Evolutionary conservation across 2,329 filamentous ascomycete genomes (phyloP).

Genomic region (Cordyceps militaris): DNA sequence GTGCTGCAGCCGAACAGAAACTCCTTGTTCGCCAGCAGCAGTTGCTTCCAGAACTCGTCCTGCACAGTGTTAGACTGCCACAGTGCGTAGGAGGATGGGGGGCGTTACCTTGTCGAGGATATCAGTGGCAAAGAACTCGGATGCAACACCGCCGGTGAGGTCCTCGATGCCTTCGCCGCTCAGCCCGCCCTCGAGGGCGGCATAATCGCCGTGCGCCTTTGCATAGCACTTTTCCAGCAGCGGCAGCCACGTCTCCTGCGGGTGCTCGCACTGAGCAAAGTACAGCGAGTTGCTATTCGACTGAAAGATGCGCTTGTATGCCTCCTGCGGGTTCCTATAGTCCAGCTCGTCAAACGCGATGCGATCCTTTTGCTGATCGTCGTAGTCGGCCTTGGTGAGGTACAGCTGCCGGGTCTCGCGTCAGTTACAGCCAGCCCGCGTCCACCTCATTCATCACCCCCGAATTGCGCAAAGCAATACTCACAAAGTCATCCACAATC

Average conservation of each 20-base stretch:
- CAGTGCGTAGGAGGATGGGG: neutral
- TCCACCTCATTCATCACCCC: neutral
- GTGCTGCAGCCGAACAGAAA: conserved; percentile 62
- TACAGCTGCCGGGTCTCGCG: conserved; percentile 32
- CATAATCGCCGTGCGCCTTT: conserved; percentile 75
- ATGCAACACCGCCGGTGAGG: conserved; percentile 58
- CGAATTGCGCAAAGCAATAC: neutral
- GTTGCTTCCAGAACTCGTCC: conserved; percentile 63
- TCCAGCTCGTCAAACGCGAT: conserved; percentile 37
- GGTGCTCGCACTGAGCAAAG: conserved; percentile 67
- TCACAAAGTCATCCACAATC: conserved; percentile 49
- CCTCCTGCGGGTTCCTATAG: conserved; percentile 45
- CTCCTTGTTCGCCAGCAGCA: conserved; percentile 70
- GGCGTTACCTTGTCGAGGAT: conserved; percentile 60
- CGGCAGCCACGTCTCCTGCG: conserved; percentile 74
- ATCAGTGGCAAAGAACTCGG: conserved; percentile 57
- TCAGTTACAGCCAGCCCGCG: neutral
- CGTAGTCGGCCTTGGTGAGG: conserved; percentile 52
- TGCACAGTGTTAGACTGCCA: neutral
- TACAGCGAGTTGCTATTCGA: conserved; percentile 68
- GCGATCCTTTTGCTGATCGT: conserved; percentile 46
- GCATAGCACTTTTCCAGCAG: conserved; percentile 75
- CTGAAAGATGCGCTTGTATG: conserved; percentile 64
- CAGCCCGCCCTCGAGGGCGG: conserved; percentile 66
- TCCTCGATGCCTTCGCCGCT: conserved; percentile 53